Evolutionary conservation across 1,284 basidiomycete species (phyloP), one percentile per base, ranked within the genome.

Genomic region (Coriolopsis trogii): DNA sequence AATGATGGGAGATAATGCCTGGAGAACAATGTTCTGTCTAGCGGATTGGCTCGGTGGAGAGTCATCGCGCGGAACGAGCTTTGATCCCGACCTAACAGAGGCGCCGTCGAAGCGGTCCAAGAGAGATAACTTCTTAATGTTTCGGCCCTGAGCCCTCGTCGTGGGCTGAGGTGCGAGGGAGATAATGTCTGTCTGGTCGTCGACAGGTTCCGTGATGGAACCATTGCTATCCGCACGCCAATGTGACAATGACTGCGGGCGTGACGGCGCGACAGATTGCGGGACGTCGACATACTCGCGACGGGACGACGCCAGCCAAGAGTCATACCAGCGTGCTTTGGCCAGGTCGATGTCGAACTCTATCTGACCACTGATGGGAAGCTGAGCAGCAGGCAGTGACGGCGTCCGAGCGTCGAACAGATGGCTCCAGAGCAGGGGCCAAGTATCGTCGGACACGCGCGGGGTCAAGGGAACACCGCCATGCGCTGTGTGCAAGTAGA

Each of bases 341-440:
- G 72, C 71, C 51, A 81, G 51, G 69, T 91, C 89, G 46, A 92
- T 80, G 69, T 92, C 89, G 63, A 91, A 90, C 67, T 91, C 89
- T 24, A 92, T 75, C 42, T 79, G 81, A 13, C 87, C 89, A 49
- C 77, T 74, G 56, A 91, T 82, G 2, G 87, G 83, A 9, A 81
- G 60, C 49, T 73, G 74, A 43, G 73, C 68, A 30, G 69, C 56
- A 41, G 70, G 67, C 44, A 70, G 42, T 21, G 67, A 54, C 33
- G 73, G 63, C 20, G 70, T 62, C 9, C 74, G 69, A 10, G 76
- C 66, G 18, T 87, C 85, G 36, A 86, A 78, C 25, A 84, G 70
- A 66, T 85, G 80, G 26, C 71, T 73, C 85, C 89, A 91, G 5
- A 91, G 74, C 36, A 83, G 70, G 49, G 78, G 78, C 89, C 89